Evolutionary conservation across 768 basidiomycete species (phyloP).

Genomic region (Hygrocybe punicea): DNA sequence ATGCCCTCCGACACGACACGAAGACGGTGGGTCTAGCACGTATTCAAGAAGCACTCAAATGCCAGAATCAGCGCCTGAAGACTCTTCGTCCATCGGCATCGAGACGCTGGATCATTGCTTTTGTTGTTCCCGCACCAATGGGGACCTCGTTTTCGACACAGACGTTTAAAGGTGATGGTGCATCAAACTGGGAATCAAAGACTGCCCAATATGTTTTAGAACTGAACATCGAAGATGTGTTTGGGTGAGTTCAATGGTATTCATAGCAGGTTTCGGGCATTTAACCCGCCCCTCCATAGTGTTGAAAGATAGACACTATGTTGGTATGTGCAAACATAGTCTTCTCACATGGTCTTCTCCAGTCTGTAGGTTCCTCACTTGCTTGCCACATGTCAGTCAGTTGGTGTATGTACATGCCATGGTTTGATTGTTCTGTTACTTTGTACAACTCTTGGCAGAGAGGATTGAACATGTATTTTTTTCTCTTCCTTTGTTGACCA

Average conservation of each 20-base stretch:
- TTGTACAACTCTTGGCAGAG: no score
- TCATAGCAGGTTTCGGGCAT: no score
- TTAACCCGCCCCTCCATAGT: no score
- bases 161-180: neutral
- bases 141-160: neutral
- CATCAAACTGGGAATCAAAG: neutral
- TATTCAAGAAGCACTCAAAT: neutral
- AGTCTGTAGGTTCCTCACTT: no score
- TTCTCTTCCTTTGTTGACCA: no score
- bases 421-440: no score
- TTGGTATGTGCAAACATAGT: no score
- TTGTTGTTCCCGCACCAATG: conserved; percentile 5
- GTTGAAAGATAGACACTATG: no score
- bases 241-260: neutral
- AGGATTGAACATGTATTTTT: no score
- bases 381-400: no score
- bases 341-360: no score
- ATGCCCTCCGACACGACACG: neutral
- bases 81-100: conserved; percentile 3
- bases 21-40: neutral
- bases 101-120: neutral
- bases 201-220: conserved; percentile 5
- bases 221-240: neutral
- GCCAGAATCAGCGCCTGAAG: neutral
- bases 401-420: no score